Evolutionary conservation across 306 rosid genomes (phyloP).

Genomic region (Macrotyloma uniflorum): DNA sequence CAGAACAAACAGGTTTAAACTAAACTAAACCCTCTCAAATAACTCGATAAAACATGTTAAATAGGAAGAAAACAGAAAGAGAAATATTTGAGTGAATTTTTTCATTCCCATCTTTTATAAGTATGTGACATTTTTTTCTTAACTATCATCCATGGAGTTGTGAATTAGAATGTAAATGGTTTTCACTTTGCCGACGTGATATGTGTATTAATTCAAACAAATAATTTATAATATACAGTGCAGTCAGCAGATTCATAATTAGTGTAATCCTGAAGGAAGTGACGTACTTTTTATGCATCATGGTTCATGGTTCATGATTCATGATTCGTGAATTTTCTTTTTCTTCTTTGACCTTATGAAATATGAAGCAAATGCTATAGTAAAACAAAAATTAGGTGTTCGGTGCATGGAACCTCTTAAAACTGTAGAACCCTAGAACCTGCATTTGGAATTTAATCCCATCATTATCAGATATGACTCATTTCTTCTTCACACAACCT

Average conservation of each 20-base stretch:
- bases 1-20: background rate
- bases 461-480: background rate
- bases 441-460: background rate
- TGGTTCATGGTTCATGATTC: no score
- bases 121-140: background rate
- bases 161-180: background rate
- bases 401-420: background rate
- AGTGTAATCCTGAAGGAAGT: background rate
- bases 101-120: background rate
- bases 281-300: background rate
- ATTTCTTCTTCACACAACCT: background rate
- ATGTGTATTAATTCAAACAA: no score
- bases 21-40: background rate
- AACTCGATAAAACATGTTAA: background rate
- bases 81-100: background rate
- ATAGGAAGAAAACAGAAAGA: background rate
- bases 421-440: background rate
- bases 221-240: no score
- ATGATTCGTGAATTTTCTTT: background rate
- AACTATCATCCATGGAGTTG: background rate
- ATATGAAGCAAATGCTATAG: background rate
- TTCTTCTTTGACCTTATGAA: background rate
- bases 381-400: no score
- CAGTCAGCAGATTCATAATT: no score
- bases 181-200: background rate